A percentile compares a stretch with the other conserved stretches of the same genome.
Conservation (phyloP, 169 alveolate genomes). For the Ichthyophthirius multifiliis region DNA sequence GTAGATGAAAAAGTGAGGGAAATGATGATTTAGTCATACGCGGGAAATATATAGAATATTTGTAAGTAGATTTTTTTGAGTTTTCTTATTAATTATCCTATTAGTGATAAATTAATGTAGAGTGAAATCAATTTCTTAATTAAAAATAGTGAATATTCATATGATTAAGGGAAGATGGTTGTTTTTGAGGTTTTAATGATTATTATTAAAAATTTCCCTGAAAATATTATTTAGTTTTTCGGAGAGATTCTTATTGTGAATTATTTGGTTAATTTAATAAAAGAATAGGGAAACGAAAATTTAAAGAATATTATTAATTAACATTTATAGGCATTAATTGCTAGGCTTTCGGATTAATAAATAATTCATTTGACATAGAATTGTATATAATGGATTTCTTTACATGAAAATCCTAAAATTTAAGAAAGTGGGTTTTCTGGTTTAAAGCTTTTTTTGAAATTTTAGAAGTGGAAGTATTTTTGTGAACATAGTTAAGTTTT, state of each 20-base stretch:
- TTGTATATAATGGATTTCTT: background rate
- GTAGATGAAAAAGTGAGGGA: background rate
- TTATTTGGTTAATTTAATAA: background rate
- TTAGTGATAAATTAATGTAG: constrained; percentile 4
- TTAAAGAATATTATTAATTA: background rate
- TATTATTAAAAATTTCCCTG: constrained; percentile 14
- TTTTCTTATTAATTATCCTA: background rate
- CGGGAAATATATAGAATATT: background rate
- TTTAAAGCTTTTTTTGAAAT: background rate
- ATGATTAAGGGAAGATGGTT: background rate
- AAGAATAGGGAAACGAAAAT: background rate
- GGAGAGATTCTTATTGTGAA: constrained; percentile 1
- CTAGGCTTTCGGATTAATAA: background rate
- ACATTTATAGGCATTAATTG: background rate
- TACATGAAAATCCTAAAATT: background rate
- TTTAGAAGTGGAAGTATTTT: too few species aligned
- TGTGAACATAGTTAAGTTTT: too few species aligned
- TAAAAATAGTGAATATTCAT: constrained; percentile 6
- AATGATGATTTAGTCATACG: background rate
- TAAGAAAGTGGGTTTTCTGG: constrained; percentile 9
- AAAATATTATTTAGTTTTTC: background rate
- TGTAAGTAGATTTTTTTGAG: background rate
- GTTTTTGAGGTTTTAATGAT: constrained; percentile 1
- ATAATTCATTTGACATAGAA: background rate
- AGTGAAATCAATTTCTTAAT: background rate